phyloP scores from a whole-genome alignment of 2,329 filamentous ascomycete species.

The Monilinia polystroma region DNA sequence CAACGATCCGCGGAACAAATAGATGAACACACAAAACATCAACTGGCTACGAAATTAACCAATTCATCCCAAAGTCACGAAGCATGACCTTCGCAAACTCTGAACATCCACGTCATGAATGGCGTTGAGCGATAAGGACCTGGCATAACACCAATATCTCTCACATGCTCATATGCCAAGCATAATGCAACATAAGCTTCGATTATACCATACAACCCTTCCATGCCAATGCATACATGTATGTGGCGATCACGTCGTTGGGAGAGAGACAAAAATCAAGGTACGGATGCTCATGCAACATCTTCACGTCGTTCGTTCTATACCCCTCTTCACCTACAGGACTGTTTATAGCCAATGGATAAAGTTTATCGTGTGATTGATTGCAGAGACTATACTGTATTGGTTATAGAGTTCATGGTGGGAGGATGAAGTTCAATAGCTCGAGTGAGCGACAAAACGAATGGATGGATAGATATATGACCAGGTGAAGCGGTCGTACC shows the following conservation, averaged over 20 bases:
- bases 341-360: background rate
- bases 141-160: no score
- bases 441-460: background rate
- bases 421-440: background rate
- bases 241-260: background rate
- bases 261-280: background rate
- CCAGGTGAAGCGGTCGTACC: background rate
- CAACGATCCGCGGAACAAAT: no score
- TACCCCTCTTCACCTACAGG: background rate
- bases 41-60: no score
- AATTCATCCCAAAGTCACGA: no score
- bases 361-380: background rate
- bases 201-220: background rate
- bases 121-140: background rate
- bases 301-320: background rate
- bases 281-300: background rate
- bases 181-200: constrained; percentile 6
- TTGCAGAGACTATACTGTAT: background rate
- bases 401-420: background rate
- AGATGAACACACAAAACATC: no score
- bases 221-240: background rate
- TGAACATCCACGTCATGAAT: background rate
- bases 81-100: no score
- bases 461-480: background rate
- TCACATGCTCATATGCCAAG: background rate